Evolutionary conservation across 441 rosid species (phyloP), one percentile per base, ranked within the genome.

Genomic region (Melastoma candidum): DNA sequence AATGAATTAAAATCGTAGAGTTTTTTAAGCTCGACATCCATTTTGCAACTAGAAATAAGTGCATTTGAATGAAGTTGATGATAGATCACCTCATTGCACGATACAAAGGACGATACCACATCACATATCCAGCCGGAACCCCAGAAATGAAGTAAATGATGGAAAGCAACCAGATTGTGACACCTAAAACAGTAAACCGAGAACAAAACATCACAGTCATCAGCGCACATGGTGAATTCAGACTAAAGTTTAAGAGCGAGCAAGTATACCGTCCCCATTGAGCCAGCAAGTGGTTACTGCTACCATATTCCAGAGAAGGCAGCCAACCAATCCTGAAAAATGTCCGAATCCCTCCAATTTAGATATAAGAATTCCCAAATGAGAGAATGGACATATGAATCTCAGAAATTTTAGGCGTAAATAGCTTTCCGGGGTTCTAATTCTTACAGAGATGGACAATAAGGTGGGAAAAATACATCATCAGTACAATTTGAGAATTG

Each of bases 91-190:
- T 90, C 77, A 87, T 82, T 60, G 99, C 99, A 67, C 94, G 85
- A 65, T 94, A 94, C 25, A 94, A 82, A 53, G 99, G 97, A 54
- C 92, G 92, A 71, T 94, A 94, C 99, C 99, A 94, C 68, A 78
- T 36, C 53, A 85, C 79, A 53, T 94, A 94, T 51, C 74, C 96
- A 47, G 95, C 97, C 64, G 99, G 99, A 72, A 72, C 86, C 55
- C 96, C 99, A 1, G 90, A 60, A 59, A 94, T 74, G 78, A 79
- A 81, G 76, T 94, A 94, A 69, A 94, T 94, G 63, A 90, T 69
- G 52, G 99, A 80, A 52, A 94, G 96, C 72, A 94, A 77, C 97
- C 97, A 94, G 67, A 90, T 90, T 29, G 81, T 90, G 36, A 79
- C 80, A 65, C 95, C 99, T 94, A 63, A 11, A 70, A 60, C 6